Percentiles rank a stretch among this genome's conserved stretches.
These are phyloP conservation scores for Cyberlindnera subsufficiens DNA, from an alignment of 805 yeast species.

Conservation along the genomic window DNA sequence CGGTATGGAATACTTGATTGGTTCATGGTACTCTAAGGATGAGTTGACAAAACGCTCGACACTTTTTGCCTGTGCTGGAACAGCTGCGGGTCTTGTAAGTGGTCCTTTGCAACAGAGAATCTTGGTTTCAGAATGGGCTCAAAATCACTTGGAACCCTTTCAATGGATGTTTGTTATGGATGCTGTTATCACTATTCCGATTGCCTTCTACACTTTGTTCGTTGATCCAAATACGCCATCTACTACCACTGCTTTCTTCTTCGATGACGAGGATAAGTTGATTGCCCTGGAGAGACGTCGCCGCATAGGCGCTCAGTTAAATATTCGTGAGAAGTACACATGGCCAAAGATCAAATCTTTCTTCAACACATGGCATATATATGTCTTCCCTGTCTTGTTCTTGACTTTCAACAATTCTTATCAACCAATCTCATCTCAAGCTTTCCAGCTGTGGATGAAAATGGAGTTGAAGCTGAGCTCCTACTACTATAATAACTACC, in stretches of 20 bases:
- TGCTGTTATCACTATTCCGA: slow-evolving; percentile 35
- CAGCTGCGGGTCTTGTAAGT: slow-evolving; percentile 29
- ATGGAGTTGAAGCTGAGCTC: slow-evolving; percentile 27
- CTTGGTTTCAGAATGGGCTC: slow-evolving; percentile 21
- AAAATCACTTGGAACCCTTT: slow-evolving; percentile 28
- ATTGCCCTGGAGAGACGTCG: slow-evolving; percentile 43
- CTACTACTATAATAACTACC: slow-evolving; percentile 34
- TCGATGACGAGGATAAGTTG: slow-evolving; percentile 34
- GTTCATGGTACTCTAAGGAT: slow-evolving; percentile 29
- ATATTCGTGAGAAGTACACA: slow-evolving; percentile 35
- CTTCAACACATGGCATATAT: slow-evolving; percentile 45
- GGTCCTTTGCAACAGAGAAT: slow-evolving; percentile 35
- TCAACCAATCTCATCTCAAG: slow-evolving; percentile 32
- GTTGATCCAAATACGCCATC: slow-evolving; percentile 43
- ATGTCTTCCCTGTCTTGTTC: slow-evolving; percentile 32
- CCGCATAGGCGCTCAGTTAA: slow-evolving; percentile 36
- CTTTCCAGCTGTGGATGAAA: slow-evolving; percentile 42
- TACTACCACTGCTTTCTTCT: slow-evolving; percentile 36
- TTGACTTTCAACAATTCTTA: slow-evolving; percentile 13
- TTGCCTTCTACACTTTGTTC: slow-evolving; percentile 37
- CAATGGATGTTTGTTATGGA: slow-evolving; percentile 44
- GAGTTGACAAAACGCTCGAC: slow-evolving; percentile 33
- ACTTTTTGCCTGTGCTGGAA: slow-evolving; percentile 29
- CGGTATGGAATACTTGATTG: slow-evolving; percentile 36
- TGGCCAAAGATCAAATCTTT: slow-evolving; percentile 33